phyloP scores from a whole-genome alignment of 306 rosid genomes.

The Begonia masoniana region DNA sequence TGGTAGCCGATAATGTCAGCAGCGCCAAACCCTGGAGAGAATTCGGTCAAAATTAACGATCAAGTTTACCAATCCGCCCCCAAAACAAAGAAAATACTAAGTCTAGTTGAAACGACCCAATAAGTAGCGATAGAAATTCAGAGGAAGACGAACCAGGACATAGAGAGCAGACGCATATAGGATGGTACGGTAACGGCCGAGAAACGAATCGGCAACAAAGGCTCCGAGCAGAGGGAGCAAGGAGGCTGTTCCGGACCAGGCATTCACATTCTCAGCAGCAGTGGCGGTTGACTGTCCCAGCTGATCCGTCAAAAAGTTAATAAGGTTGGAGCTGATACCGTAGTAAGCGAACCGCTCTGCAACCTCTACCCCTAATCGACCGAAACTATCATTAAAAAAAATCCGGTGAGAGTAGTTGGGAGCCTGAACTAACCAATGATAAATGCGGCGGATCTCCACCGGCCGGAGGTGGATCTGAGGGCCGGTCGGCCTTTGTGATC shows the following conservation, averaged over 20 bases:
- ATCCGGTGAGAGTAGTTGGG: not conserved
- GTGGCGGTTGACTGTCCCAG: conserved; percentile 30
- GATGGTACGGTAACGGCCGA: conserved; percentile 32
- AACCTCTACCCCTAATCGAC: conserved; percentile 22
- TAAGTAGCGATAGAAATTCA: not conserved
- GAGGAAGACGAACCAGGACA: conserved; percentile 20
- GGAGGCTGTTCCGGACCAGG: conserved; percentile 25
- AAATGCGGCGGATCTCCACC: conserved; percentile 37
- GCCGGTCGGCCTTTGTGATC: conserved; percentile 18
- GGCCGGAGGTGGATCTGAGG: conserved; percentile 19
- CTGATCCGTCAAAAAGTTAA: conserved; percentile 23
- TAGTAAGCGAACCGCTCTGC: conserved; percentile 38
- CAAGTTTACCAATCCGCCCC: not conserved
- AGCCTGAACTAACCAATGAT: conserved; percentile 17
- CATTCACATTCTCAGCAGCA: conserved; percentile 25
- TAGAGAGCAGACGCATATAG: conserved; percentile 20
- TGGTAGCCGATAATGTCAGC: conserved; percentile 37
- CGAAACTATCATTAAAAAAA: not conserved
- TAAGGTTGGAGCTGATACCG: conserved; percentile 25
- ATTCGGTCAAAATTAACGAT: not conserved
- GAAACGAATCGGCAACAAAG: conserved; percentile 26
- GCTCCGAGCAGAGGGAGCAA: conserved; percentile 31
- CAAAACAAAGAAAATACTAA: no score
- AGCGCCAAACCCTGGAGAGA: conserved; percentile 41
- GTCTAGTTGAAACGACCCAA: no score